These are phyloP conservation scores for Benincasa hispida DNA, from an alignment of 306 rosid species.

Conservation along the genomic window DNA sequence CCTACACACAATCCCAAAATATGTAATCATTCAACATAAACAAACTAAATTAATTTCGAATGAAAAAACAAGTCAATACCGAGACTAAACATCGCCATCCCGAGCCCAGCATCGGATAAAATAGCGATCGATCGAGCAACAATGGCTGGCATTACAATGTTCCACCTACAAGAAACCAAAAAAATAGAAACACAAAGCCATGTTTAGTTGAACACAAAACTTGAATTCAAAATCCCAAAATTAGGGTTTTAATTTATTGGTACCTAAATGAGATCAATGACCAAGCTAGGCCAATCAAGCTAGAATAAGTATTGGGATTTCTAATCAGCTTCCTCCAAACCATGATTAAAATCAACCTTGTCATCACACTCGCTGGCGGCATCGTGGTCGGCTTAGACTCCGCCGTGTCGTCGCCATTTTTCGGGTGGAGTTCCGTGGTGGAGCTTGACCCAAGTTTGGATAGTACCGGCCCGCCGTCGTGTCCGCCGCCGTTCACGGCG, in stretches of 20 bases:
- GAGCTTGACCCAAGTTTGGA: conserved; percentile 80
- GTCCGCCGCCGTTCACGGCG: conserved; percentile 34
- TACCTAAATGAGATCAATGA: conserved; percentile 70
- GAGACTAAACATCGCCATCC: conserved; percentile 95
- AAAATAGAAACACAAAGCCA: not conserved
- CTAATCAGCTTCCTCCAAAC: conserved; percentile 75
- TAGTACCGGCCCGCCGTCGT: conserved; percentile 56
- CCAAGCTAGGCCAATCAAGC: conserved; percentile 79
- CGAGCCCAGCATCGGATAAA: conserved; percentile 75
- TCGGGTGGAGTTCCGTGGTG: conserved; percentile 68
- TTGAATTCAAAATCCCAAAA: not conserved
- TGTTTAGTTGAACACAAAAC: not conserved
- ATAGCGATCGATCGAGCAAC: conserved; percentile 56
- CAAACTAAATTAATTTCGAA: not conserved
- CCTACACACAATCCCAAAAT: conserved; percentile 18
- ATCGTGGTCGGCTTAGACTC: conserved; percentile 41
- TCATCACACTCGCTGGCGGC: conserved; percentile 87
- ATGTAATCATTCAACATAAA: not conserved
- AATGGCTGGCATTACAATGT: conserved; percentile 63
- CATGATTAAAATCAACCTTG: conserved; percentile 68
- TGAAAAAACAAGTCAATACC: conserved; percentile 22
- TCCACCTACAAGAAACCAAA: conserved; percentile 61
- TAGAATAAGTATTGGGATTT: conserved; percentile 79
- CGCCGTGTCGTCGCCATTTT: conserved; percentile 19
- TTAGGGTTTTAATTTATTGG: not conserved